Evolutionary conservation across 768 basidiomycete genomes (phyloP), one percentile per base, ranked within the genome.

Genomic region (Suillus americanus): DNA sequence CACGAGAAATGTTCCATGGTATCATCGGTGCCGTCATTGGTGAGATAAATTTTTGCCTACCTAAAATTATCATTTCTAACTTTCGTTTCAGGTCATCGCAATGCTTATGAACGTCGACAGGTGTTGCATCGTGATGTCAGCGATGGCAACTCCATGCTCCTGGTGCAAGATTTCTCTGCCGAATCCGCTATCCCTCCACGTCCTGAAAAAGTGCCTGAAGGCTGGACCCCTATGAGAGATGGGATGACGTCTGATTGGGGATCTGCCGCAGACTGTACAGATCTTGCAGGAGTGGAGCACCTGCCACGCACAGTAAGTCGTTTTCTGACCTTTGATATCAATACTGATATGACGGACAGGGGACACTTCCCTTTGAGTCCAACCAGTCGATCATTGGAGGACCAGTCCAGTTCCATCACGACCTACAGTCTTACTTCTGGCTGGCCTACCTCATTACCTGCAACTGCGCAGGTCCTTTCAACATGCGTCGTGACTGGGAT

Each of bases 401-500:
- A 46, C 9, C 45, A 12, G 12, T 48, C 10, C n/a, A 48, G 8
- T 48, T 23, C 23, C 9, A 48, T 48, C 46, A 48, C 1, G 5
- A 48, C 46, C 46, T 48, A 5, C 40, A 45, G 35, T 55, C 54
- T 20, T 55, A 55, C n/a, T 37, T 55, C 30, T 55, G 35, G 54
- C 37, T 54, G 10, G 53, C 53, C 53, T 55, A 55, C 53, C 53
- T 55, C 33, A 55, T 55, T 35, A 55, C 20, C 28, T 55, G 53
- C 53, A 55, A 55, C 20, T 55, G 53, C 8, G 33, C 33, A 5
- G 20, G 53, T 55, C 53, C 53, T 18, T 55, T 55, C 18, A 55
- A 55, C 12, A 55, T 35, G 53, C 13, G 5, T 55, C 3, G 12
- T 33, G 33, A 54, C 53, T 54, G 53, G 53, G 33, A 20, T 13